Percentiles rank a stretch among this genome's conserved stretches.
These are phyloP conservation scores for Dioscorea alata DNA, from an alignment of 106 monocot species.

Conservation along the genomic window DNA sequence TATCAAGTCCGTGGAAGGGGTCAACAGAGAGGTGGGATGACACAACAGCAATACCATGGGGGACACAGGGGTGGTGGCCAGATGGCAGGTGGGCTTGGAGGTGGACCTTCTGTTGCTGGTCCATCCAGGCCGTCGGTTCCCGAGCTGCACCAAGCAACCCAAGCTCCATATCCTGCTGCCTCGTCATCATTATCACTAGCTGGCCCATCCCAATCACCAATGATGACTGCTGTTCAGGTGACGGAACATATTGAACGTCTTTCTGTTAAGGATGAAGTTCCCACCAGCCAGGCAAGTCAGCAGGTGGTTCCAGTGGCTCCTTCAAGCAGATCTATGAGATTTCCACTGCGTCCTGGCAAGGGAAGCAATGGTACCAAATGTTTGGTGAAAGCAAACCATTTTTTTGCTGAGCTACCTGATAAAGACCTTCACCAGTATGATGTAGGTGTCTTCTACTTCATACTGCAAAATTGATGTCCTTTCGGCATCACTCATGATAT, in stretches of 20 bases:
- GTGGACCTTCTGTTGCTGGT: constrained; percentile 26
- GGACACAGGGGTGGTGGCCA: constrained; percentile 34
- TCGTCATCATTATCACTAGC: constrained; percentile 20
- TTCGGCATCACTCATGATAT: neutral
- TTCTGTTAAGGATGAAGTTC: constrained; percentile 29
- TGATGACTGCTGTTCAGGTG: constrained; percentile 8
- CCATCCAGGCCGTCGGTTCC: constrained; percentile 51
- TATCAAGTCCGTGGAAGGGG: constrained; percentile 41
- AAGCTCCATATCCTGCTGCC: constrained; percentile 27
- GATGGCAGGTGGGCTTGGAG: constrained; percentile 25
- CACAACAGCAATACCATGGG: constrained; percentile 47
- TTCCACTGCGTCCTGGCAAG: constrained; percentile 73
- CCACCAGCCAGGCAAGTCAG: constrained; percentile 22
- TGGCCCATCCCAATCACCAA: constrained; percentile 24
- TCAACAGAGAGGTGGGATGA: constrained; percentile 36
- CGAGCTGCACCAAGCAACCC: constrained; percentile 94
- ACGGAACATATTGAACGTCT: constrained; percentile 51
- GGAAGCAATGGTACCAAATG: constrained; percentile 52
- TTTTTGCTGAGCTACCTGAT: constrained; percentile 68
- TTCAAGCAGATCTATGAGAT: constrained; percentile 67
- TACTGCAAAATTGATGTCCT: neutral
- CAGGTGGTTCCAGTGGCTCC: constrained; percentile 15
- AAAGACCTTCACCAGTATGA: constrained; percentile 91
- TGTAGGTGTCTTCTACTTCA: constrained; percentile 25
- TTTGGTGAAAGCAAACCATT: constrained; percentile 90